Base-by-base conservation (phyloP, 768 basidiomycete genomes). In the Naganishia randhawae region DNA sequence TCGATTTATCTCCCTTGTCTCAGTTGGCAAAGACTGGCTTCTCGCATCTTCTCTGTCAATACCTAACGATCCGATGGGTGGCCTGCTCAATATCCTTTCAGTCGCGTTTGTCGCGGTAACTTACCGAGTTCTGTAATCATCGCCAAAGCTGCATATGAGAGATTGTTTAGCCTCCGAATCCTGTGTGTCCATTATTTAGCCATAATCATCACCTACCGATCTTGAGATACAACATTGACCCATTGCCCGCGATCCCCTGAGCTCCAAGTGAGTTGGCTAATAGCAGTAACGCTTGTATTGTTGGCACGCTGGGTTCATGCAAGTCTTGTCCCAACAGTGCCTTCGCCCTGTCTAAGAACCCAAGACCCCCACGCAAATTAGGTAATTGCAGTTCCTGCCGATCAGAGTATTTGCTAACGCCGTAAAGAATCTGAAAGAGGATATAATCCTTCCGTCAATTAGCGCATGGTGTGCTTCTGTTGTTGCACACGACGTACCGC, bases 51-150 rank as follows among this genome's bases (percentile, higher is more conserved):
- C 45, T 27, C 63, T 50, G 19, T 51, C 50, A 19, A 51, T 50
- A 27, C 22, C 32, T 50, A 25, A 27, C 48, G 25, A 66, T 65
- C 42, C 62, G 53, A 42, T 71, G 35, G 39, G 65, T 42, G 16
- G 63, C 66, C 68, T 50, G 32, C 3, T 65, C 37, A 68, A 50
- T 39, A 31, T 42, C 27, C 1, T n/a, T 17, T 25, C 32, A 11
- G 0, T 45, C 25, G 19, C 14, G 19, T n/a, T 51, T 41, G 22
- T 32, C 11, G 14, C n/a, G 17, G 8, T 16, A 27, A 29, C 48
- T 55, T n/a, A 35, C 70, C 72, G n/a, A 73, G 68, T 29, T 73
- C 72, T n/a, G 69, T 39, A 39, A 73, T 71, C 72, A 73, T 73
- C 50, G 66, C 16, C 16, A 67, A 50, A 1, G 72, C 72, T 54